Base-by-base conservation (phyloP, 177 flowering plant species). In the Vitis hybrid region DNA sequence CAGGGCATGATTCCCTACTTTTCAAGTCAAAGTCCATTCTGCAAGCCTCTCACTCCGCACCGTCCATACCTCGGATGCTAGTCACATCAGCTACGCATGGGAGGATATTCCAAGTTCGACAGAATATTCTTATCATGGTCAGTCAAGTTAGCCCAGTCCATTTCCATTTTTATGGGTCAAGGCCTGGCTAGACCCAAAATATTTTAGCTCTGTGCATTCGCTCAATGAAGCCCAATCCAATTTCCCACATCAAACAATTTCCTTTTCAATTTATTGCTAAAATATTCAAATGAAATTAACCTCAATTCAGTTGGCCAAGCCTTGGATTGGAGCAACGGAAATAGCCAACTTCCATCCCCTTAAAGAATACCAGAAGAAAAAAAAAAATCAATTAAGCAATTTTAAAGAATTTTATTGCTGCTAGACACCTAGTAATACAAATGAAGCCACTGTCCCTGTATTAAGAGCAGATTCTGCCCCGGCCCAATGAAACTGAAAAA, bases 1-100 rank as follows among this genome's bases (percentile, higher is more conserved):
- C 8, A 39, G 45, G 45, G 2, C 6, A 39, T 39, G 45, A 39
- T 6, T 39, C 45, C 45, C 45, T 39, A 1, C 45, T 5, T 39
- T 5, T 39, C 50, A 52, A 34, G 66, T 31, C 56, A 31, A 52
- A 11, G 18, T 34, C 39, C 51, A 12, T 16, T 53, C 16, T 14
- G 7, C 9, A 53, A 66, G 18, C 5, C 68, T 15, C 12, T 48
- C 49, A 49, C 11, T 5, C 14, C 5, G 26, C 66, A 34, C 72
- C 72, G 72, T 53, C 72, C 72, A 61, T 61, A 5, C 39, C 52
- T 53, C 31, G 1, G 45, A 4, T 16, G 34, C 9, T 5, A 18
- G 66, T 16, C 72, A 69, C 5, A n/a, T 69, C 51, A 16, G 14
- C 55, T 31, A 5, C 34, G n/a, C 49, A 14, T 53, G 68, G 48